phyloP scores from a whole-genome alignment of 768 basidiomycete species.

The Calocera cornea region DNA sequence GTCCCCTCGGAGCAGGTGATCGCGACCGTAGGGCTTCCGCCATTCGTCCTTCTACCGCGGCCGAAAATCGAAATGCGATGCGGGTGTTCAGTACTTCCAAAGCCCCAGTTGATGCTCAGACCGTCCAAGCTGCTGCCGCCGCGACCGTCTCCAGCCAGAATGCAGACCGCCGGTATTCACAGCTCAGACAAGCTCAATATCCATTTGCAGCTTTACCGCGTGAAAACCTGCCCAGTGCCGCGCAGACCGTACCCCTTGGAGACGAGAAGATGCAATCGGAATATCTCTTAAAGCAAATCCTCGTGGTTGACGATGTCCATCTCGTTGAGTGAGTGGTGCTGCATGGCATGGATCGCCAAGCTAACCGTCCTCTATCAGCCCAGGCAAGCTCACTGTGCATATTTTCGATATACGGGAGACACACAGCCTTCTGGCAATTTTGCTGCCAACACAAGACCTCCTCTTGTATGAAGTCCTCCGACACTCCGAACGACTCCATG shows the following conservation, averaged over 20 bases:
- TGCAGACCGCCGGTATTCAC: not conserved
- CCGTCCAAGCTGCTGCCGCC: not conserved
- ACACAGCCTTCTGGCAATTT: not conserved
- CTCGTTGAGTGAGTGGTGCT: not conserved
- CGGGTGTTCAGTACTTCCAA: not conserved
- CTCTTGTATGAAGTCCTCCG: not conserved
- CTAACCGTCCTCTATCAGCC: not conserved
- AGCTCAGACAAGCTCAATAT: not conserved
- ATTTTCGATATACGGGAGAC: not conserved
- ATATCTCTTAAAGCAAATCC: not conserved
- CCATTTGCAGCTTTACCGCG: not conserved
- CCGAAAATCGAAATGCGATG: not conserved
- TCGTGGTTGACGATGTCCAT: not conserved
- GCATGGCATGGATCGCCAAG: not conserved
- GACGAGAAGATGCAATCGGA: not conserved
- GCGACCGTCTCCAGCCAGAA: not conserved
- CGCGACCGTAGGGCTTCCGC: not conserved
- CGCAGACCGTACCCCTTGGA: not conserved
- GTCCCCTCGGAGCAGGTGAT: not conserved
- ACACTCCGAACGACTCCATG: not conserved
- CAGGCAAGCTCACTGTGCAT: not conserved
- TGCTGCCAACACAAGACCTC: not conserved
- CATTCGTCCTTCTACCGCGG: not conserved
- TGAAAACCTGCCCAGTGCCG: not conserved
- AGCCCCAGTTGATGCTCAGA: not conserved